These are phyloP conservation scores for Kazachstania sp. DNA, from an alignment of 1,139 yeast genomes.

Conservation along the genomic window DNA sequence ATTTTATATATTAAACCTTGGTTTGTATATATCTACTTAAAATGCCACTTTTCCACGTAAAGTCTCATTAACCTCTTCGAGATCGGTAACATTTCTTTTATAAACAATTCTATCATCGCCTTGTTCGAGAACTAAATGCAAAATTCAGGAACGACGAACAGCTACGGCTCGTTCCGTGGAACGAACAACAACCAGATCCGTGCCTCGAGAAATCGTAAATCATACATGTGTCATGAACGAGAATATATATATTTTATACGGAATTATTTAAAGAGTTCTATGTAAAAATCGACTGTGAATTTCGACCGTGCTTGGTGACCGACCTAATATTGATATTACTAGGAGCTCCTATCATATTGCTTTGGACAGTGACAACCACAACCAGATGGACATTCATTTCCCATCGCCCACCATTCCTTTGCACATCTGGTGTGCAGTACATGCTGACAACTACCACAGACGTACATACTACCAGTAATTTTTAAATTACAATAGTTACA, in stretches of 20 bases:
- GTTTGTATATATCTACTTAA: too few relatives aligned
- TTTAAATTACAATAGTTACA: conserved; percentile 62
- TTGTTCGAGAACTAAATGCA: too few relatives aligned
- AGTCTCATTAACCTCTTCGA: too few relatives aligned
- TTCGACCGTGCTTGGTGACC: too few relatives aligned
- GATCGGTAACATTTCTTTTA: too few relatives aligned
- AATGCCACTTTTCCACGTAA: too few relatives aligned
- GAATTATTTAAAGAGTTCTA: too few relatives aligned
- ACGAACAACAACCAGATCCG: not conserved
- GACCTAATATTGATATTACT: not conserved
- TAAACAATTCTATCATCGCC: too few relatives aligned
- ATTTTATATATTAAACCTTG: too few relatives aligned
- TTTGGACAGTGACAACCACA: conserved; percentile 75
- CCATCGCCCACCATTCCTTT: conserved; percentile 64
- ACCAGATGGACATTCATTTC: conserved; percentile 73
- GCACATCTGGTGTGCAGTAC: conserved; percentile 75
- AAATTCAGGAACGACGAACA: too few relatives aligned
- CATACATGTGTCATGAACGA: not conserved
- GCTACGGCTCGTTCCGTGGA: not conserved
- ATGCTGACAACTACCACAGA: conserved; percentile 72
- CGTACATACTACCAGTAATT: conserved; percentile 53
- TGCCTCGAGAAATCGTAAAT: not conserved
- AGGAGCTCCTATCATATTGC: conserved; percentile 13
- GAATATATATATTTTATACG: not conserved
- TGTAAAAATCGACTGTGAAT: too few relatives aligned